Evolutionary conservation across 805 yeast species (phyloP).

Genomic region (Starmerella floris): DNA sequence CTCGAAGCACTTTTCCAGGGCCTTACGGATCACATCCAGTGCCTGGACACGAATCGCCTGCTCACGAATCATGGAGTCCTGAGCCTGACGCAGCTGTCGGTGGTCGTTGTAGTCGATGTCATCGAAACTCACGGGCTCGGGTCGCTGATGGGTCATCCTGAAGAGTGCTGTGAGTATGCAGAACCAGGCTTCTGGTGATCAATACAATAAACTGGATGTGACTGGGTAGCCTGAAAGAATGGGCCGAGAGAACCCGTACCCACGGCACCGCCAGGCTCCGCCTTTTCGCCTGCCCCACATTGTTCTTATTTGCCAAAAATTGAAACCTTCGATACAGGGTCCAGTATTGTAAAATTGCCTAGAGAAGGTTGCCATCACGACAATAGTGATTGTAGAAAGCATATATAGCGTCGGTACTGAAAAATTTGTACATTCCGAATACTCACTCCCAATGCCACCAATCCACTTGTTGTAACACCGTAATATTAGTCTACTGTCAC

Average conservation of each 20-base stretch:
- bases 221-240: conserved; percentile 1
- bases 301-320: no score
- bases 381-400: no score
- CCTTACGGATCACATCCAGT: conserved; percentile 54
- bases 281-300: no score
- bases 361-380: no score
- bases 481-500: no score
- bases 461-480: no score
- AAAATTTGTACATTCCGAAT: no score
- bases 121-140: conserved; percentile 70
- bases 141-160: conserved; percentile 28
- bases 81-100: conserved; percentile 53
- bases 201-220: not conserved
- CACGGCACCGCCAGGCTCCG: no score
- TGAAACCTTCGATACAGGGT: no score
- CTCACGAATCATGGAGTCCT: conserved; percentile 62
- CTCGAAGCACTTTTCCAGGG: conserved; percentile 57
- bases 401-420: no score
- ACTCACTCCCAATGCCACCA: no score
- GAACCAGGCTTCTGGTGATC: not conserved
- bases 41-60: conserved; percentile 64
- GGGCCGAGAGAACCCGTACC: not conserved
- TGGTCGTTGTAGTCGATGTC: conserved; percentile 63
- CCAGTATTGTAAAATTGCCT: no score
- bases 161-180: not conserved